A percentile compares a stretch with the other conserved stretches of the same genome.
phyloP scores from a whole-genome alignment of 108 stramenopile species.

The Bacterosira constricta region DNA sequence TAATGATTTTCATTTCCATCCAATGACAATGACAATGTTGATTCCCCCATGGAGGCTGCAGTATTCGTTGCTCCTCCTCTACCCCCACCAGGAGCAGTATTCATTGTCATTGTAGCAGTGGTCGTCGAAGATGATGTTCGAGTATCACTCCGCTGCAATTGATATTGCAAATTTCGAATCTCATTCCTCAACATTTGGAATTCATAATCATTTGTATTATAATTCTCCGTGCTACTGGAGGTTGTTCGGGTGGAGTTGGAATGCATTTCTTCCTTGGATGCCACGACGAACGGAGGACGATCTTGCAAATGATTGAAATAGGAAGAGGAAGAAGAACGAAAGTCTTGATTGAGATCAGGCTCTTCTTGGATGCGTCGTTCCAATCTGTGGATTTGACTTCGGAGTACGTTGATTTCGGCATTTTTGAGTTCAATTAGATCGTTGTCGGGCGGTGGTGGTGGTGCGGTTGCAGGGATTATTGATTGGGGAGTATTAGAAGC shows the following conservation, averaged over 20 bases:
- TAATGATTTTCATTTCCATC: conserved; percentile 26
- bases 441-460: neutral
- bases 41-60: neutral
- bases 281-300: neutral
- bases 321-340: neutral
- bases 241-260: neutral
- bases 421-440: conserved; percentile 18
- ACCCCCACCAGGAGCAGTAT: neutral
- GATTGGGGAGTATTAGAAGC: neutral
- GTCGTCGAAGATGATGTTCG: too few relatives aligned
- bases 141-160: neutral
- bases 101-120: neutral
- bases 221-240: neutral
- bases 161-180: conserved; percentile 10
- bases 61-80: neutral
- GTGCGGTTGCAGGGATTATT: neutral
- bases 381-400: conserved; percentile 34
- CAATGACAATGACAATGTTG: conserved; percentile 23
- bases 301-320: neutral
- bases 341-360: neutral
- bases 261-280: neutral
- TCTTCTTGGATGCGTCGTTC: conserved; percentile 33
- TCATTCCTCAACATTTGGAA: conserved; percentile 21
- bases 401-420: conserved; percentile 33
- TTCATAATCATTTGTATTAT: neutral